phyloP scores from a whole-genome alignment of 768 basidiomycete species.

The Pulveroboletus ravenelii region DNA sequence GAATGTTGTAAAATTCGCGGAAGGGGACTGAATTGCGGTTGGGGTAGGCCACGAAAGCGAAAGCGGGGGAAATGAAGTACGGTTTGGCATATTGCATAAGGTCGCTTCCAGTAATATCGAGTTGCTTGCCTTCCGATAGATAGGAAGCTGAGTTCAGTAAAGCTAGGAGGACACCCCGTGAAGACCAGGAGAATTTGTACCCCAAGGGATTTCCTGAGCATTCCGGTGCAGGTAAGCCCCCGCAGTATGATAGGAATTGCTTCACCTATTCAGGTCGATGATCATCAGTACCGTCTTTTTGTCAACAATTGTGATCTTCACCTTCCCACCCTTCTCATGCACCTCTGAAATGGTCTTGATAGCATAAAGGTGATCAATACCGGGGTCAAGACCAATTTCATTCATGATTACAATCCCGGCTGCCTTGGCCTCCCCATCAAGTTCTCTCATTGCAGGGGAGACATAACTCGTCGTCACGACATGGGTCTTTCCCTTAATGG shows the following conservation, averaged over 20 bases:
- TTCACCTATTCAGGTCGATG: conserved; percentile 54
- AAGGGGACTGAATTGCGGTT: conserved; percentile 93
- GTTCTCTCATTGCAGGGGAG: conserved; percentile 82
- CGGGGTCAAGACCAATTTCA: conserved; percentile 96
- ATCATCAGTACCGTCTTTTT: not conserved
- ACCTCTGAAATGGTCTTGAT: conserved; percentile 93
- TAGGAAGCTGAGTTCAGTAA: conserved; percentile 87
- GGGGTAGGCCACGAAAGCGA: conserved; percentile 94
- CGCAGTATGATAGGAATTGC: conserved; percentile 91
- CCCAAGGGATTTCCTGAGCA: conserved; percentile 92
- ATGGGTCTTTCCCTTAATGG: conserved; percentile 76
- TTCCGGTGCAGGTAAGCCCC: conserved; percentile 90
- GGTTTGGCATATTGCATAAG: conserved; percentile 90
- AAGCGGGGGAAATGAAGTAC: conserved; percentile 93
- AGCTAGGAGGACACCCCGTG: conserved; percentile 92
- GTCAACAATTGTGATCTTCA: conserved; percentile 24
- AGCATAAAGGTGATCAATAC: conserved; percentile 91
- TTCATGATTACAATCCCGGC: conserved; percentile 95
- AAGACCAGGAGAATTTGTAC: conserved; percentile 99
- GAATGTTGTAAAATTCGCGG: conserved; percentile 87
- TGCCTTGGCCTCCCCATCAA: conserved; percentile 74
- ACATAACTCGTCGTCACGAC: conserved; percentile 97
- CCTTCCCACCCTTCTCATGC: conserved; percentile 92
- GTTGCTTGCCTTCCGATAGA: conserved; percentile 58
- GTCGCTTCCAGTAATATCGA: conserved; percentile 68